Evolutionary conservation across 2,329 filamentous ascomycete genomes (phyloP).

Genomic region (Akanthomyces muscarius): DNA sequence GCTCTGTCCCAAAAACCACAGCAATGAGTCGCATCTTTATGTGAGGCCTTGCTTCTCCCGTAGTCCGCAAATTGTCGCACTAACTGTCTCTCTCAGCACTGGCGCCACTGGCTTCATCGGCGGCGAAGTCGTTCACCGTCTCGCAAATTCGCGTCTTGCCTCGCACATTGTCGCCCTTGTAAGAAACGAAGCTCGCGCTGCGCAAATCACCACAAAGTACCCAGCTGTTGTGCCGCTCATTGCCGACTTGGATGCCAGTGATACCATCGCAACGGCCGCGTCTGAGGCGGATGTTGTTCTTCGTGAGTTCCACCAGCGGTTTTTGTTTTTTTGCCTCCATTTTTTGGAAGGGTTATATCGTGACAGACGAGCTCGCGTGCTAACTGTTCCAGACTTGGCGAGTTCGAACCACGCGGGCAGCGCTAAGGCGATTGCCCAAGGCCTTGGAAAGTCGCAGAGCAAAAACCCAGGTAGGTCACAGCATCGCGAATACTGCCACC

Average conservation of each 20-base stretch:
- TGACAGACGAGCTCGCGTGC: slow-evolving; percentile 28
- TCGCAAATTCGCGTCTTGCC: slow-evolving; percentile 19
- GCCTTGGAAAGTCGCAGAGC: slow-evolving; percentile 34
- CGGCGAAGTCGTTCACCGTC: slow-evolving; percentile 20
- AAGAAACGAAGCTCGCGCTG: slow-evolving; percentile 19
- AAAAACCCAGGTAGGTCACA: slow-evolving; percentile 37
- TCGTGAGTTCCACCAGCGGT: too few relatives aligned
- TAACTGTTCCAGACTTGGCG: slow-evolving; percentile 15
- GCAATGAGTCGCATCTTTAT: slow-evolving; percentile 10
- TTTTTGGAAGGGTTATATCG: too few relatives aligned
- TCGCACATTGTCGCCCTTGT: slow-evolving; percentile 20
- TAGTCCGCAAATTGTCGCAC: too few relatives aligned
- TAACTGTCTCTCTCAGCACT: slow-evolving; percentile 13
- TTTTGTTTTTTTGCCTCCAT: too few relatives aligned
- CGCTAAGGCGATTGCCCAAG: slow-evolving; percentile 37
- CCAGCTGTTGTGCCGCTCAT: slow-evolving; percentile 28
- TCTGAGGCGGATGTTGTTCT: slow-evolving; percentile 41
- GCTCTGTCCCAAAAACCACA: background rate
- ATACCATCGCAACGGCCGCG: slow-evolving; percentile 43
- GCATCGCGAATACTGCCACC: too few relatives aligned
- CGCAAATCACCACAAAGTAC: slow-evolving; percentile 17
- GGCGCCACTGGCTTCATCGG: slow-evolving; percentile 24
- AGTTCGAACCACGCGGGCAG: slow-evolving; percentile 13
- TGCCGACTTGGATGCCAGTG: slow-evolving; percentile 39
- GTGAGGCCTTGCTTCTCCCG: background rate